Evolutionary conservation across 1,284 basidiomycete species (phyloP).

Genomic region (Ustilago tritici): DNA sequence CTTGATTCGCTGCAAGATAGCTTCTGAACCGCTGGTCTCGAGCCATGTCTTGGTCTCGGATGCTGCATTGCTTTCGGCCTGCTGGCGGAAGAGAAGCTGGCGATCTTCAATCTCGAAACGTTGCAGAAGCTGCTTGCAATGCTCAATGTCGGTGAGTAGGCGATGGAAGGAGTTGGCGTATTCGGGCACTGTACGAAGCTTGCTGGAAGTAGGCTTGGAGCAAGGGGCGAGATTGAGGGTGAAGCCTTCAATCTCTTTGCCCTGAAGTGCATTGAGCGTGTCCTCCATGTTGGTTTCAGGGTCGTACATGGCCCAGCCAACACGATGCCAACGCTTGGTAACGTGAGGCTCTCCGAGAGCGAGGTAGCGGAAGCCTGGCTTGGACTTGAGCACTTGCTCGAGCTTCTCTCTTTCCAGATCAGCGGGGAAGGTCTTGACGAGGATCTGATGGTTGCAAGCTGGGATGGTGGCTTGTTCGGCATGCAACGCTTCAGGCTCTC

Average conservation of each 20-base stretch:
- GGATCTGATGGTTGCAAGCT: conserved; percentile 54
- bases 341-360: conserved; percentile 64
- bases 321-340: conserved; percentile 55
- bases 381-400: conserved; percentile 51
- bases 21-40: conserved; percentile 37
- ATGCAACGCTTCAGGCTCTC: conserved; percentile 34
- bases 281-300: conserved; percentile 52
- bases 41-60: conserved; percentile 37
- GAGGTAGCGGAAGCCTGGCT: conserved; percentile 60
- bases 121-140: conserved; percentile 54
- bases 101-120: conserved; percentile 58
- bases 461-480: conserved; percentile 54
- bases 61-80: conserved; percentile 13
- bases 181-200: conserved; percentile 58
- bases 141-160: conserved; percentile 53
- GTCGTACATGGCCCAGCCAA: conserved; percentile 65
- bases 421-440: conserved; percentile 58
- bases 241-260: conserved; percentile 50
- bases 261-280: conserved; percentile 52
- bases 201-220: conserved; percentile 56
- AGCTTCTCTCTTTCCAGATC: conserved; percentile 51
- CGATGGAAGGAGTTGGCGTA: conserved; percentile 57
- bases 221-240: conserved; percentile 57
- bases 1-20: conserved; percentile 37
- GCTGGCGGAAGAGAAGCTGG: conserved; percentile 38